These are phyloP conservation scores for Gentiana macrophylla DNA, from an alignment of 257 asterid species.

Conservation along the genomic window DNA sequence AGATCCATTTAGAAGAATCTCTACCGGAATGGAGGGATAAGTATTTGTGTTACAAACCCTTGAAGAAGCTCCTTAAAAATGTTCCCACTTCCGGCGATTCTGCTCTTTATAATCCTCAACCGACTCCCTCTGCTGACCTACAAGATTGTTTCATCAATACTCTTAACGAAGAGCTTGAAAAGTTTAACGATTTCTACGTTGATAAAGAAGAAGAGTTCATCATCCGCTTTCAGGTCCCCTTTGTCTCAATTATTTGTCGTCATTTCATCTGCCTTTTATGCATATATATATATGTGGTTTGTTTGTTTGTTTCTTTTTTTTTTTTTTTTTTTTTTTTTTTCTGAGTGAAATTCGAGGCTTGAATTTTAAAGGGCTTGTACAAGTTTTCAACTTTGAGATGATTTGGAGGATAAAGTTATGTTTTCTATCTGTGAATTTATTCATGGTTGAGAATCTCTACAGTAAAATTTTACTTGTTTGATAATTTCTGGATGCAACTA, in stretches of 20 bases:
- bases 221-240: conserved; percentile 71
- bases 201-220: conserved; percentile 87
- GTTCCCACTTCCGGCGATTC: conserved; percentile 29
- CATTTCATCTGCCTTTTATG: neutral
- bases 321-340: neutral
- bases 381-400: neutral
- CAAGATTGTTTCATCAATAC: conserved; percentile 65
- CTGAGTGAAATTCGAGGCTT: neutral
- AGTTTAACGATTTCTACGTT: conserved; percentile 94
- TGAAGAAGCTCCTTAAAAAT: conserved; percentile 72
- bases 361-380: neutral
- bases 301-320: no score
- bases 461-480: no score
- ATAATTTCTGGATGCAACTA: no score
- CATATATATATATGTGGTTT: neutral
- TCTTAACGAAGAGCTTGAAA: conserved; percentile 63
- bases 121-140: conserved; percentile 17
- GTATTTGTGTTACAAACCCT: conserved; percentile 67
- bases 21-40: conserved; percentile 94
- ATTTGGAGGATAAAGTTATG: neutral
- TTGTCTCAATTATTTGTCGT: neutral
- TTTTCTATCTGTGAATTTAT: no score
- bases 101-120: conserved; percentile 5
- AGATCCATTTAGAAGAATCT: conserved; percentile 63
- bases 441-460: no score